Conservation (phyloP, 78 protist genomes). For the Speleostelium caveatum region DNA sequence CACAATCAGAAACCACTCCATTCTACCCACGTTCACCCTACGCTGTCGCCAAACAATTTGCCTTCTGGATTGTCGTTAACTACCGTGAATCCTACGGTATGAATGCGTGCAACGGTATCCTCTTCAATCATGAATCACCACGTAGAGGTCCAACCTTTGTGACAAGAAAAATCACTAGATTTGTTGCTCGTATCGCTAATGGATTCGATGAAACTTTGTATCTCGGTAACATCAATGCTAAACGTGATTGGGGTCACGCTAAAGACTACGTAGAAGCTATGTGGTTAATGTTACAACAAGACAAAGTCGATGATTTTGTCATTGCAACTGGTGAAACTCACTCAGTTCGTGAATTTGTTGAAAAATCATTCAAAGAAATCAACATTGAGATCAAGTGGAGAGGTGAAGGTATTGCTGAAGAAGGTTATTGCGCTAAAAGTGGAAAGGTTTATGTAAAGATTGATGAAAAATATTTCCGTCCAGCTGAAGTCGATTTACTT, state of each 20-base stretch:
- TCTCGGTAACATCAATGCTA: constrained; percentile 94
- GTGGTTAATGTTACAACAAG: constrained; percentile 94
- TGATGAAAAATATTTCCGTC: constrained; percentile 90
- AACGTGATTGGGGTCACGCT: constrained; percentile 96
- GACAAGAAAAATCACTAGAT: constrained; percentile 96
- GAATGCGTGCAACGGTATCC: constrained; percentile 93
- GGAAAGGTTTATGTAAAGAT: constrained; percentile 52
- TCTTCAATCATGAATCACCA: constrained; percentile 96
- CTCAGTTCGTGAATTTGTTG: constrained; percentile 91
- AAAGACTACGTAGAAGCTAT: constrained; percentile 92
- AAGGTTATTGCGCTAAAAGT: constrained; percentile 38
- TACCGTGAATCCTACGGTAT: constrained; percentile 96
- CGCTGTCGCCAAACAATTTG: constrained; percentile 96
- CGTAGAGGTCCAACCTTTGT: constrained; percentile 93
- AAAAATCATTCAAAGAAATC: constrained; percentile 84
- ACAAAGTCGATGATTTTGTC: constrained; percentile 90
- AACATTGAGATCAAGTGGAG: constrained; percentile 83
- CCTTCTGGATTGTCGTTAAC: constrained; percentile 95
- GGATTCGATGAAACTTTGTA: constrained; percentile 77
- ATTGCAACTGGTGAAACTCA: constrained; percentile 93
- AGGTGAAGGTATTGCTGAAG: constrained; percentile 90
- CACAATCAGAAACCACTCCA: constrained; percentile 96
- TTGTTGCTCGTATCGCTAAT: constrained; percentile 87
- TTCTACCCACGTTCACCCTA: constrained; percentile 97
- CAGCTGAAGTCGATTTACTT: constrained; percentile 94